phyloP scores from a whole-genome alignment of 208 protist genomes.

The Phytomonas sp. region DNA sequence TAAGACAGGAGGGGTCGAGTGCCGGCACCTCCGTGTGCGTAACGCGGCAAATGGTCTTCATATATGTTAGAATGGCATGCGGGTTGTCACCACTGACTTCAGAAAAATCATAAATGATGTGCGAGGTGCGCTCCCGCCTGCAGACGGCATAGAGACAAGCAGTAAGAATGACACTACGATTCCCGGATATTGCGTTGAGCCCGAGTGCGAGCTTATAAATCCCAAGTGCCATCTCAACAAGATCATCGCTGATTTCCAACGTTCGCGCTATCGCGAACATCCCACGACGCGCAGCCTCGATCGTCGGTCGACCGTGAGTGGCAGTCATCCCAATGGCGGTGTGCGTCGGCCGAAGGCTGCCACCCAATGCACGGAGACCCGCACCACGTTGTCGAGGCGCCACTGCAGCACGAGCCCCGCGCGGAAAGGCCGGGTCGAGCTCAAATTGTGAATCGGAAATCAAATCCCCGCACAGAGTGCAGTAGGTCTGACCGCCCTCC shows the following conservation, averaged over 20 bases:
- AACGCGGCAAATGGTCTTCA: conserved; percentile 65
- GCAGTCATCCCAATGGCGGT: neutral
- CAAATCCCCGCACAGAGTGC: conserved; percentile 77
- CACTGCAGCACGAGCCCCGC: conserved; percentile 13
- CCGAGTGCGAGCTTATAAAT: conserved; percentile 74
- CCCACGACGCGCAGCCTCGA: conserved; percentile 71
- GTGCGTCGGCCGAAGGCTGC: conserved; percentile 42
- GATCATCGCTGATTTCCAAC: conserved; percentile 69
- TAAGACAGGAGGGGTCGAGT: conserved; percentile 77
- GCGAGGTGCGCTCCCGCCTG: conserved; percentile 66
- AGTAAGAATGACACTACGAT: conserved; percentile 53
- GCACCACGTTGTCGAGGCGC: conserved; percentile 6
- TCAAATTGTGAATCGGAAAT: conserved; percentile 68
- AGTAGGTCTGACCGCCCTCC: conserved; percentile 46
- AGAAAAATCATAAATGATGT: conserved; percentile 89
- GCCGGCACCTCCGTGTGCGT: conserved; percentile 80
- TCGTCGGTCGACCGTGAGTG: conserved; percentile 38
- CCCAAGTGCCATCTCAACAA: conserved; percentile 65
- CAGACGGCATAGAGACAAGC: conserved; percentile 85
- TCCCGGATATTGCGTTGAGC: conserved; percentile 68
- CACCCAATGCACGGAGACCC: conserved; percentile 15
- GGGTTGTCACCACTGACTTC: conserved; percentile 41
- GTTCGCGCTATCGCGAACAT: conserved; percentile 71
- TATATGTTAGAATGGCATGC: conserved; percentile 58
- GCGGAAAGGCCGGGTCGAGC: conserved; percentile 67